Evolutionary conservation across 257 asterid species (phyloP).

Genomic region (Capsicum baccatum): DNA sequence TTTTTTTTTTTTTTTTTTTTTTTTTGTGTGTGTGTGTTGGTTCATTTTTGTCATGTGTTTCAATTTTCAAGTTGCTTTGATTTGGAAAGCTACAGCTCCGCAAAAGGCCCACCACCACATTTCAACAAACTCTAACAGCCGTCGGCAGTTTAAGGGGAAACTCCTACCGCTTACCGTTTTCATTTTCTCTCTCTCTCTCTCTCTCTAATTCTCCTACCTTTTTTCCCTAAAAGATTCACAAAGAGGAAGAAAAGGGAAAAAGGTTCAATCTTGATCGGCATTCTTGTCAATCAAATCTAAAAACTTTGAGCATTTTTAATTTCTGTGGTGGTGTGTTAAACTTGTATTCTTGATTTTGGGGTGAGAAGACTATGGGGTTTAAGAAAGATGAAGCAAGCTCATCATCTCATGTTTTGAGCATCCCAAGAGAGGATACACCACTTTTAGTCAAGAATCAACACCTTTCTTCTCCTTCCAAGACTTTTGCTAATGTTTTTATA

Average conservation of each 20-base stretch:
- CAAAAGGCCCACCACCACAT: neutral
- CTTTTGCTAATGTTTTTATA: slow-evolving; percentile 83
- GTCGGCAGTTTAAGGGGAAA: neutral
- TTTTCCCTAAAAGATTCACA: neutral
- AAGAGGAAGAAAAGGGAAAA: neutral
- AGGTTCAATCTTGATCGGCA: slow-evolving; percentile 5
- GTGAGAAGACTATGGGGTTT: slow-evolving; percentile 9
- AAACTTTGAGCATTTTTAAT: neutral
- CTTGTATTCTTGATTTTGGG: slow-evolving; percentile 14
- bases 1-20: too few species aligned
- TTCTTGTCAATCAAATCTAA: neutral
- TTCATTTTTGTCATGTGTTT: neutral
- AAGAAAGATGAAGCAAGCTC: slow-evolving; percentile 53
- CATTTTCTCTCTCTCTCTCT: neutral
- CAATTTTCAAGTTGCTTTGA: neutral
- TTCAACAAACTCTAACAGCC: neutral
- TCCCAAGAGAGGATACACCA: slow-evolving; percentile 78
- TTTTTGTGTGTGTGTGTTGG: neutral
- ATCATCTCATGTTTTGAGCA: slow-evolving; percentile 49
- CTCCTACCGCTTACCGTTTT: neutral
- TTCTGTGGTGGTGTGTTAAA: neutral
- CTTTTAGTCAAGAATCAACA: slow-evolving; percentile 45
- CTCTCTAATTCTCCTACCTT: neutral
- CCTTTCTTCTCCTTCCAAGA: slow-evolving; percentile 71
- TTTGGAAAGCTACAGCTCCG: slow-evolving; percentile 9